Conservation (phyloP, 768 basidiomycete genomes). For the Phlebiopsis gigantea region DNA sequence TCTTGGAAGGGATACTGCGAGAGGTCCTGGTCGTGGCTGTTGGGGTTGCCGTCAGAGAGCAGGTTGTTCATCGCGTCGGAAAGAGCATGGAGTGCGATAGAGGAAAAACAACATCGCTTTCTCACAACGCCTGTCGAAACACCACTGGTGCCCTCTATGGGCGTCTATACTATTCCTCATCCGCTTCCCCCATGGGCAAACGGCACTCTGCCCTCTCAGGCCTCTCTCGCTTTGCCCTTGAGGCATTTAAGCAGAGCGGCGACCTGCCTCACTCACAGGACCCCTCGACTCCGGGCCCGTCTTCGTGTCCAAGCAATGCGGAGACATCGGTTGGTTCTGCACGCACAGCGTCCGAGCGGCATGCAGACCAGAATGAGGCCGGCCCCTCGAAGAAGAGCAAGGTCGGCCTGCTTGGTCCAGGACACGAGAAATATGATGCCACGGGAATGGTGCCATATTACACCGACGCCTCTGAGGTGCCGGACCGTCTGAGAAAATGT, state of each 20-base stretch:
- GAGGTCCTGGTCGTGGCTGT: background rate
- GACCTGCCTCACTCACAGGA: background rate
- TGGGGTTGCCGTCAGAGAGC: background rate
- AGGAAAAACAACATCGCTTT: constrained; percentile 1
- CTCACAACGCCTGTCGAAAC: constrained; percentile 2
- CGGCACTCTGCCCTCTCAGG: constrained; percentile 7
- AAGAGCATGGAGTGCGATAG: constrained; percentile 1
- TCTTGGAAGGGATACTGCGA: background rate
- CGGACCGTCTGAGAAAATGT: constrained; percentile 82
- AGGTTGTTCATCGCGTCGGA: background rate
- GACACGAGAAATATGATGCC: constrained; percentile 53
- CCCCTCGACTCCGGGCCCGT: background rate
- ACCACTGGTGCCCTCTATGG: background rate
- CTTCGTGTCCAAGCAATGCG: background rate
- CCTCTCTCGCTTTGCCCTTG: constrained; percentile 9
- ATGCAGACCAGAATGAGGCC: background rate
- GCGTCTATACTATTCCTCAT: background rate
- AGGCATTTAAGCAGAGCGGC: constrained; percentile 4
- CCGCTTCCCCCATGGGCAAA: constrained; percentile 9
- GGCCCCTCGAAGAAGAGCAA: constrained; percentile 32
- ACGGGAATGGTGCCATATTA: constrained; percentile 73
- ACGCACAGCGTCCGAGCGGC: background rate
- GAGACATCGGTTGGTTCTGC: background rate
- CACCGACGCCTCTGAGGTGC: constrained; percentile 58
- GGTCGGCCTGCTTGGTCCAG: constrained; percentile 23